Evolutionary conservation across 1,284 basidiomycete genomes (phyloP).

Genomic region (Cryptococcus jaspeensis): DNA sequence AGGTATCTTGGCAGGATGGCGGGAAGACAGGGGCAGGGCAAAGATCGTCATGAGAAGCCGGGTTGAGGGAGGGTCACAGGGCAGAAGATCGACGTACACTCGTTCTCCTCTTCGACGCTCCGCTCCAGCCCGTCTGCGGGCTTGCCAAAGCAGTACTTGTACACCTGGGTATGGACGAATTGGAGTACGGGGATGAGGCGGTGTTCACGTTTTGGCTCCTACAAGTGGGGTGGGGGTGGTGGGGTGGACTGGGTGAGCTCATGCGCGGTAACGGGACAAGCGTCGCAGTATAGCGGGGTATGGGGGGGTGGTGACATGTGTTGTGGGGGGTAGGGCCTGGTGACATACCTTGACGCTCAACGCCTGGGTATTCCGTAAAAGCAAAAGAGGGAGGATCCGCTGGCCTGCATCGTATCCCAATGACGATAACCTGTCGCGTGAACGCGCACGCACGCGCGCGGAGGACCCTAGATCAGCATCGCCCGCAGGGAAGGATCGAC

Average conservation of each 20-base stretch:
- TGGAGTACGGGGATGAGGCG: constrained; percentile 84
- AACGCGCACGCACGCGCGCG: background rate
- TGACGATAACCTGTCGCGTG: constrained; percentile 78
- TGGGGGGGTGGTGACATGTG: background rate
- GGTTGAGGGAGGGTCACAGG: background rate
- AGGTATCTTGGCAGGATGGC: background rate
- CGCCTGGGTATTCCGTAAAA: constrained; percentile 48
- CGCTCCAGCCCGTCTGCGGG: constrained; percentile 92
- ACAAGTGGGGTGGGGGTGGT: constrained; percentile 53
- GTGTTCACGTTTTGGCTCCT: constrained; percentile 82
- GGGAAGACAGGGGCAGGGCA: background rate
- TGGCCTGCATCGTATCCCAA: constrained; percentile 86
- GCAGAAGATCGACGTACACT: constrained; percentile 66
- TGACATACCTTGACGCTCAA: constrained; percentile 58
- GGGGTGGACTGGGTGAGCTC: background rate
- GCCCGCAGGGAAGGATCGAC: background rate
- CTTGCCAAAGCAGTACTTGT: constrained; percentile 89
- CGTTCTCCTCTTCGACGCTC: constrained; percentile 91
- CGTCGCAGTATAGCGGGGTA: no score
- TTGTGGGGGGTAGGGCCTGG: constrained; percentile 17
- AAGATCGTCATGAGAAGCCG: background rate
- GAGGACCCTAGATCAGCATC: background rate
- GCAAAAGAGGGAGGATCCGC: constrained; percentile 61
- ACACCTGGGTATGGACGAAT: constrained; percentile 89
- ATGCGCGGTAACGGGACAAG: no score